Evolutionary conservation across 371 early-diverging fungal species (phyloP).

Genomic region (Furculomyces boomerangus): DNA sequence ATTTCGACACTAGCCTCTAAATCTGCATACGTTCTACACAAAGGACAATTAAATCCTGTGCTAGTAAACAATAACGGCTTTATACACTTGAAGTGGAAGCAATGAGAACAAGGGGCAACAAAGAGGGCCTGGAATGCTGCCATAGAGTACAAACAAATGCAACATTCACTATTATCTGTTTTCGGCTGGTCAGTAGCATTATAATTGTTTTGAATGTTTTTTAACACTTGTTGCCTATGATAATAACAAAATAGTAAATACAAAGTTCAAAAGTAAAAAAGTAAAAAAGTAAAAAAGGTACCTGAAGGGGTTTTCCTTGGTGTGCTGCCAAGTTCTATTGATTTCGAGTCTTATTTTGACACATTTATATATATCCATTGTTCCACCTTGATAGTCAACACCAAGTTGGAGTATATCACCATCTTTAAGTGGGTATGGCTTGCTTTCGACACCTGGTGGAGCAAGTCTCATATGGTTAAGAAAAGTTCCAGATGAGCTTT

Average conservation of each 20-base stretch:
- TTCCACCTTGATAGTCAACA: constrained; percentile 89
- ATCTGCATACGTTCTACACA: constrained; percentile 87
- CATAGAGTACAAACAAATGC: constrained; percentile 82
- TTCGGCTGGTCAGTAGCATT: constrained; percentile 5
- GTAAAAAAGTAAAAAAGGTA: background rate
- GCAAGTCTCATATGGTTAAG: constrained; percentile 80
- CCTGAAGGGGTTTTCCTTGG: constrained; percentile 30
- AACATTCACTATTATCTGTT: constrained; percentile 53
- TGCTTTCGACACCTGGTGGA: constrained; percentile 68
- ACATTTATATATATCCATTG: constrained; percentile 48
- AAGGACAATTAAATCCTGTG: constrained; percentile 77
- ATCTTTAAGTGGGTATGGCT: constrained; percentile 62
- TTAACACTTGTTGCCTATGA: constrained; percentile 20
- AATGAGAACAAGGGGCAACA: constrained; percentile 86
- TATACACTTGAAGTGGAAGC: constrained; percentile 89
- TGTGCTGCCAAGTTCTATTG: constrained; percentile 45
- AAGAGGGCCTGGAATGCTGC: constrained; percentile 85
- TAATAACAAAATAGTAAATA: background rate
- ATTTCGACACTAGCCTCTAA: constrained; percentile 69
- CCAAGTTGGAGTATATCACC: constrained; percentile 88
- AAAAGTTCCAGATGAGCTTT: constrained; percentile 91
- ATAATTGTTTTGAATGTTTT: constrained; percentile 23
- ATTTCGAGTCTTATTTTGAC: constrained; percentile 67
- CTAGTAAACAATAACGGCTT: constrained; percentile 44
- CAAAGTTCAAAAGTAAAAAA: background rate